phyloP scores from a whole-genome alignment of 73 alveolate species.

The Uronychia setigera region DNA sequence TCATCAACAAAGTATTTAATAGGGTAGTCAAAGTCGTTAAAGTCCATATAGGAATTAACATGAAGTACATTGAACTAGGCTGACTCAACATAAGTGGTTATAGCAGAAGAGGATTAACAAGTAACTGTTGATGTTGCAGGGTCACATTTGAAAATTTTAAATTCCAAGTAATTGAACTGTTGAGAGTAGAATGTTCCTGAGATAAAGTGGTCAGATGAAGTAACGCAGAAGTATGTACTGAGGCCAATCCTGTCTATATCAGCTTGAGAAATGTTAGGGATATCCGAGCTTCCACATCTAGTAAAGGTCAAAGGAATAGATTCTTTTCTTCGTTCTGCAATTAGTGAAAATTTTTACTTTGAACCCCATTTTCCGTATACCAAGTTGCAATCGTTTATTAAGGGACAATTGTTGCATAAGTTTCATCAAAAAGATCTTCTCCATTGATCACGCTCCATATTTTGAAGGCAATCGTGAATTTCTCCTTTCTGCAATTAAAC shows the following conservation, averaged over 20 bases:
- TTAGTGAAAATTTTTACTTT: background rate
- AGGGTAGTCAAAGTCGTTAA: background rate
- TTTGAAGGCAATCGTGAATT: background rate
- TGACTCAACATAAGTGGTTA: background rate
- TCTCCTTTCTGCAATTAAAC: too few relatives aligned
- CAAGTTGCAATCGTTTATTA: background rate
- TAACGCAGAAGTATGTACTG: background rate
- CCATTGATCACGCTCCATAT: background rate
- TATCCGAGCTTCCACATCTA: background rate
- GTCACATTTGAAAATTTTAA: conserved; percentile 1
- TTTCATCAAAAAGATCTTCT: background rate
- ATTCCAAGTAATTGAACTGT: background rate
- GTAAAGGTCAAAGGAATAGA: background rate
- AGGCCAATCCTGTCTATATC: conserved; percentile 5
- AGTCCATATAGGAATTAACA: background rate
- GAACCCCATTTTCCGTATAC: background rate
- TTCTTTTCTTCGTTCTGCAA: background rate
- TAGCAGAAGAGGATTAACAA: background rate
- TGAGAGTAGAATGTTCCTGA: conserved; percentile 4
- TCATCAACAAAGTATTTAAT: background rate
- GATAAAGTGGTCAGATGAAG: background rate
- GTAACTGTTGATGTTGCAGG: background rate
- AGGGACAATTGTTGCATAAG: background rate
- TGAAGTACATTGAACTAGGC: background rate
- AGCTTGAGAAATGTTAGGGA: background rate